Base-by-base conservation (phyloP, 2,329 filamentous ascomycete species). In the Ilyonectria robusta region DNA sequence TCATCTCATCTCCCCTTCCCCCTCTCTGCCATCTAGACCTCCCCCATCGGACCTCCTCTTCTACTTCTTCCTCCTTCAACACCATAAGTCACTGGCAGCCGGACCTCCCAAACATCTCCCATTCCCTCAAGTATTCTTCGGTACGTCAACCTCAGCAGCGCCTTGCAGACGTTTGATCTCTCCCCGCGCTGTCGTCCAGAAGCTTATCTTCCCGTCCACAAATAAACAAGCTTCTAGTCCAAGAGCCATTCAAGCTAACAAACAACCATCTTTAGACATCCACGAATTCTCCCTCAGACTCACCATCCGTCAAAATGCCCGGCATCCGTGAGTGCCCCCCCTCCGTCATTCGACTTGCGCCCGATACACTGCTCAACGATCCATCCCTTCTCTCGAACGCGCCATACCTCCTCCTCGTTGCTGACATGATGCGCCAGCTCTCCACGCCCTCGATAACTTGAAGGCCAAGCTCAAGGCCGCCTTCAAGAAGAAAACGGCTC, bases 401-500 rank as follows among this genome's bases (percentile, higher is more conserved):
- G 4, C 7, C 26, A 17, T 31, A 11, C 50, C 50, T 35, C 48
- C 26, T n/a, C 31, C 33, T 17, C 19, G 51, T n/a, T 44, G 48
- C 67, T 72, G 44, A 70, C 44, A 48, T 6, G 37, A 54, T 21
- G n/a, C 7, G 29, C 35, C 70, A 88, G 86, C 86, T 61, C 78
- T 82, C 56, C 80, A 83, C 70, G 84, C 86, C 37, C 79, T 89
- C 67, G 84, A 85, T 76, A 88, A 88, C 80, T 72, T 89, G 72
- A 87, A 86, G 84, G 81, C 79, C 76, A 88, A 87, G 84, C 76
- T 89, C 76, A 86, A 85, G 83, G 79, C 81, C 70, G 79, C 82
- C 78, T 86, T 87, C 81, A 86, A 84, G 79, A 86, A 84, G 78
- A 85, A 82, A 4, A 69, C 72, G 44, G 13, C 47, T 42, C 35